Evolutionary conservation across 441 rosid species (phyloP), one percentile per base, ranked within the genome.

Genomic region (Hypseocharis bilobata): DNA sequence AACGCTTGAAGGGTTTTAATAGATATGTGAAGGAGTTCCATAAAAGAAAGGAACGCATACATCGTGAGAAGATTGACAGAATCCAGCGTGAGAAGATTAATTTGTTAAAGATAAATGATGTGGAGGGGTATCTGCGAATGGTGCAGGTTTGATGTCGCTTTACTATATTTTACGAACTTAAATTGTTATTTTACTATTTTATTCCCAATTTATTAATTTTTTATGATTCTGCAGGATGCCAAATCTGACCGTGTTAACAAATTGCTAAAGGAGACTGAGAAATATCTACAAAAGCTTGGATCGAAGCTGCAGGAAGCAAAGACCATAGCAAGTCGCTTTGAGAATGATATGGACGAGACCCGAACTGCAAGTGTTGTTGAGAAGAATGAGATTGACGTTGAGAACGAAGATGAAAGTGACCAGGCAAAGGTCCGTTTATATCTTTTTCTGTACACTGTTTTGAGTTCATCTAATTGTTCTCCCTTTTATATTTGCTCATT

Each of bases 91-190:
- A 91, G 86, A 91, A 91, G 84, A 89, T 91, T 69, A 91, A 90
- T 81, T 71, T 91, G 66, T 81, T 91, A 55, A 91, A 91, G 84
- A 91, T 91, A 62, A 91, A 91, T 82, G 98, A 91, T 72, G 98
- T 91, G 63, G 98, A 91, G 85, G 98, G 98, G 67, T 91, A 91
- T 84, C 81, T 91, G 70, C 89, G 98, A 70, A 91, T 91, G 96
- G 96, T 91, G 74, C 88, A 91, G 98, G 98, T 89, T 73, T 66
- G 88, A 36, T 56, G 68, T 68, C 7, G 55, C 64, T 67, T 51
- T 3, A 14, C 69, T 72, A 27, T 52, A 72, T 58, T 67, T 60
- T 71, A 22, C 56, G 52, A 61, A 42, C 54, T 65, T 26, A 10
- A 44, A 49, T 34, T 55, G 49, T 14, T 62, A 40, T 67, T 32